These are phyloP conservation scores for Ceratocystis huliohia DNA, from an alignment of 2,329 filamentous ascomycete species.

Conservation along the genomic window DNA sequence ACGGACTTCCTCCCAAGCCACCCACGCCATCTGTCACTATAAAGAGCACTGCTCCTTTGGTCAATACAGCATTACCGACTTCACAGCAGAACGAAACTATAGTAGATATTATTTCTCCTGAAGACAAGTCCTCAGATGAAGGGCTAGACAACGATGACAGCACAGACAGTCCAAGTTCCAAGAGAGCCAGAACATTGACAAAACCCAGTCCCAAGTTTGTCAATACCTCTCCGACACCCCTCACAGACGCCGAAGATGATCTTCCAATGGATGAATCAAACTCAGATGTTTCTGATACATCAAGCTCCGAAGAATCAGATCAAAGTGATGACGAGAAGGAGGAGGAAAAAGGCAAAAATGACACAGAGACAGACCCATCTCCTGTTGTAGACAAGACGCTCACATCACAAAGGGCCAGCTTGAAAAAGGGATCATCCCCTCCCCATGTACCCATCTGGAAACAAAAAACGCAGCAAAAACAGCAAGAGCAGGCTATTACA, in stretches of 20 bases:
- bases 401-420: background rate
- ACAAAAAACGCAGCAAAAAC: slow-evolving; percentile 9
- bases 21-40: background rate
- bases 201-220: background rate
- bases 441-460: slow-evolving; percentile 14
- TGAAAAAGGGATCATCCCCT: background rate
- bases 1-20: background rate
- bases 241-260: background rate
- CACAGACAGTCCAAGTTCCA: background rate
- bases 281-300: background rate
- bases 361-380: background rate
- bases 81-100: background rate
- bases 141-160: slow-evolving; percentile 11
- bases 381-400: background rate
- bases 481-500: background rate
- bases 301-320: background rate
- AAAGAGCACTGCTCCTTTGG: too few relatives aligned
- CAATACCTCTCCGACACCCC: background rate
- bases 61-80: too few relatives aligned
- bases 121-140: slow-evolving; percentile 7
- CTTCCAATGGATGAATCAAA: background rate
- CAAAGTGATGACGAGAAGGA: background rate
- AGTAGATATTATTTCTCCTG: slow-evolving; percentile 2
- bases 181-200: background rate
- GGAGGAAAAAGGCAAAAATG: background rate